Conservation (phyloP, 108 stramenopile species). For the Skeletonema grethae region DNA sequence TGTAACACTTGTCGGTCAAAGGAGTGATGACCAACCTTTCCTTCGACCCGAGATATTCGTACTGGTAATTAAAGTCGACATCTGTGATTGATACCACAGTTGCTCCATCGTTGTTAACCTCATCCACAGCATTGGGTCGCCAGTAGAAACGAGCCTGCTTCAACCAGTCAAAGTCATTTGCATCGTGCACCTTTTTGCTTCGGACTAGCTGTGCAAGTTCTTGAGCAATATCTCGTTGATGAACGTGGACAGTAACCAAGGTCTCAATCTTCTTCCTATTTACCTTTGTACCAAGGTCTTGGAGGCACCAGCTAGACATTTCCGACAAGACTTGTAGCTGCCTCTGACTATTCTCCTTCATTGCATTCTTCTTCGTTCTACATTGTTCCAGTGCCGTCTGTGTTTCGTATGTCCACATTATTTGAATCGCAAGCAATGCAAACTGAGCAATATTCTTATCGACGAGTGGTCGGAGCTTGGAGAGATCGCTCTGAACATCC, state of each 20-base stretch:
- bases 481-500: constrained; percentile 61
- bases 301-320: constrained; percentile 89
- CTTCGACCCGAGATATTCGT: constrained; percentile 93
- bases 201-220: constrained; percentile 67
- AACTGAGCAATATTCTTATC: constrained; percentile 86
- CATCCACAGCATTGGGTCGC: constrained; percentile 80
- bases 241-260: constrained; percentile 91
- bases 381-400: constrained; percentile 84
- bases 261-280: constrained; percentile 92
- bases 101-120: constrained; percentile 77
- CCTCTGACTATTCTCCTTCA: constrained; percentile 81
- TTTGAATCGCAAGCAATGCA: constrained; percentile 87
- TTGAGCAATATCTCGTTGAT: constrained; percentile 87
- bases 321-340: constrained; percentile 72
- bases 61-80: constrained; percentile 92
- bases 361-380: constrained; percentile 75
- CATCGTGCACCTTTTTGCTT: constrained; percentile 76
- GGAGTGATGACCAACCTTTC: constrained; percentile 93
- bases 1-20: constrained; percentile 92
- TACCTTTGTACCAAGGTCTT: constrained; percentile 83
- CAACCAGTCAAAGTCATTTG: constrained; percentile 93
- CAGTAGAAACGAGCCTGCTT: constrained; percentile 93
- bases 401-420: constrained; percentile 87
- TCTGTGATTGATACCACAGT: constrained; percentile 86
- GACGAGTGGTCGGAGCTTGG: constrained; percentile 78